Conservation (phyloP, 345 rosid genomes). For the Aquilaria malaccensis region DNA sequence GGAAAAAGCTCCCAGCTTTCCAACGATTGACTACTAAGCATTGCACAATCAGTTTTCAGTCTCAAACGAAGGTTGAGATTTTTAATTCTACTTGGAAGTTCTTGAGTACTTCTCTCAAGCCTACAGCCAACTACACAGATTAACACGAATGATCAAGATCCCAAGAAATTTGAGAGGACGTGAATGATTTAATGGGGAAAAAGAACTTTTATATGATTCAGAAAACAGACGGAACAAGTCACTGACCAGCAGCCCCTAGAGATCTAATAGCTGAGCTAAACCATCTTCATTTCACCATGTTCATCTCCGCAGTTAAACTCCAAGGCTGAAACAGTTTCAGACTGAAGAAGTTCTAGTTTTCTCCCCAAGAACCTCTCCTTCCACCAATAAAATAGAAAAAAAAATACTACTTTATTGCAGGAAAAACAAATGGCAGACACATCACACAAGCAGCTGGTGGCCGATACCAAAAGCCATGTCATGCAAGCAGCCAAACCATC, state of each 20-base stretch:
- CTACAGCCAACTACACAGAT: background rate
- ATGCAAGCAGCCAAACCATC: slow-evolving; percentile 7
- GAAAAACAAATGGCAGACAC: background rate
- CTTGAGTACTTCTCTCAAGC: background rate
- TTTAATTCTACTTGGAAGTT: background rate
- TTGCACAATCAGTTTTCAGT: background rate
- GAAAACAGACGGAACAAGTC: slow-evolving; percentile 2
- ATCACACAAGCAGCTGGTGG: too few species aligned
- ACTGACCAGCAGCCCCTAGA: slow-evolving; percentile 6
- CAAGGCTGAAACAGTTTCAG: background rate
- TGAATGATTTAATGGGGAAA: background rate
- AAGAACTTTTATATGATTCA: background rate
- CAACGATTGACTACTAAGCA: background rate
- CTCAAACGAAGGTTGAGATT: background rate
- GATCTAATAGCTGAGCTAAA: background rate
- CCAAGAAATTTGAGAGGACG: background rate
- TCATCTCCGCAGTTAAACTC: background rate
- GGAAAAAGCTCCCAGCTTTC: background rate
- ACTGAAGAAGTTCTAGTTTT: background rate
- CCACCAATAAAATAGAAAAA: slow-evolving; percentile 9
- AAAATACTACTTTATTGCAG: background rate
- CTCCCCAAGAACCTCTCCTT: background rate
- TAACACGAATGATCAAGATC: background rate
- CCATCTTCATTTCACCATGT: slow-evolving; percentile 1
- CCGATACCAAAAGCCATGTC: slow-evolving; percentile 6